Evolutionary conservation across 345 rosid species (phyloP).

Genomic region (Moringa oleifera): DNA sequence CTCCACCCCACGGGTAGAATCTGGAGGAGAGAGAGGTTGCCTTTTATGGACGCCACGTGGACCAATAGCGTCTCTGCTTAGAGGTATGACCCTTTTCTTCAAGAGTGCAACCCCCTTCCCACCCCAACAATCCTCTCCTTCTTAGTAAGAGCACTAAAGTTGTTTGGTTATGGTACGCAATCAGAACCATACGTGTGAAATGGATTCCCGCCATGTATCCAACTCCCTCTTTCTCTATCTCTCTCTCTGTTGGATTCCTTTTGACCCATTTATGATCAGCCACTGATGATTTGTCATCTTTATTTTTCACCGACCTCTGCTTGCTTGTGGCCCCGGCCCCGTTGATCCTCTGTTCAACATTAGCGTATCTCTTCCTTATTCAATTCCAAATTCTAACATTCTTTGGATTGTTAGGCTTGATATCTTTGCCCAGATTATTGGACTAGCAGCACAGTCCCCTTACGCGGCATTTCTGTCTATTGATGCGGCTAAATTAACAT

Average conservation of each 20-base stretch:
- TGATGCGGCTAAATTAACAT: background rate
- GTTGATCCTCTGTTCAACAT: background rate
- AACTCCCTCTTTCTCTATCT: background rate
- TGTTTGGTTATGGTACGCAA: constrained; percentile 30
- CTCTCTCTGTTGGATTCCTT: background rate
- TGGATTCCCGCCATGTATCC: constrained; percentile 33
- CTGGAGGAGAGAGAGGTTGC: constrained; percentile 20
- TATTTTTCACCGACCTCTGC: background rate
- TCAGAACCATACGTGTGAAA: constrained; percentile 26
- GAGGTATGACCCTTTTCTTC: constrained; percentile 17
- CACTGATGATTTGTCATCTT: background rate
- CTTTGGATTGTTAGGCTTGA: too few species aligned
- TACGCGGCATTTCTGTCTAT: background rate
- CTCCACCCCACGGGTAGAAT: too few species aligned
- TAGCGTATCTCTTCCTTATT: constrained; percentile 4
- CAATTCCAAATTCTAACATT: constrained; percentile 18
- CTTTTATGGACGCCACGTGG: constrained; percentile 49
- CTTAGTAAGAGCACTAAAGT: constrained; percentile 8
- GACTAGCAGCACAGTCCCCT: too few species aligned
- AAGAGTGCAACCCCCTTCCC: background rate
- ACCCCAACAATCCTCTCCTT: background rate
- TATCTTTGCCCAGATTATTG: too few species aligned
- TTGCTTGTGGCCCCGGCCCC: constrained; percentile 11
- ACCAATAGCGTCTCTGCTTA: constrained; percentile 30
- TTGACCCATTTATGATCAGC: constrained; percentile 5